phyloP scores from a whole-genome alignment of 1,284 basidiomycete genomes.

The Albatrellus sp. region DNA sequence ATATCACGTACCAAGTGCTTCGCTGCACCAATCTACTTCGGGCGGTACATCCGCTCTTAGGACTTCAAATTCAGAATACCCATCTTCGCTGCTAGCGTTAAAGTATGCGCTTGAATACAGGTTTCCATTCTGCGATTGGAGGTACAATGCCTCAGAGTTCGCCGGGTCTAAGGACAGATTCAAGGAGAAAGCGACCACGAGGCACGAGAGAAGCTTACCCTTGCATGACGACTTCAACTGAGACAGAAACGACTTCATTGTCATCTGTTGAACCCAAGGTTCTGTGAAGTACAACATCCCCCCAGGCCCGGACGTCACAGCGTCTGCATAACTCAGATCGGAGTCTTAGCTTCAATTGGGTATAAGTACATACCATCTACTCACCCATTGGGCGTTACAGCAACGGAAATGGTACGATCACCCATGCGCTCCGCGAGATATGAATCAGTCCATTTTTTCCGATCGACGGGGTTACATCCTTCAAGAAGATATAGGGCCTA shows the following conservation, averaged over 20 bases:
- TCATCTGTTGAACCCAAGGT: conserved; percentile 58
- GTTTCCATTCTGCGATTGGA: conserved; percentile 90
- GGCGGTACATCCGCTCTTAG: conserved; percentile 52
- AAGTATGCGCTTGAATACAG: conserved; percentile 44
- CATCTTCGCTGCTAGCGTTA: conserved; percentile 16
- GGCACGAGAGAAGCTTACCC: conserved; percentile 16
- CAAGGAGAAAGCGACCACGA: neutral
- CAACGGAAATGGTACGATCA: conserved; percentile 50
- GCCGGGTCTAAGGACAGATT: neutral
- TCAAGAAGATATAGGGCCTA: conserved; percentile 2
- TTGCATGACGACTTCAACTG: conserved; percentile 20
- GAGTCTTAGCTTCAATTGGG: neutral
- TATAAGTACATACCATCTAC: neutral
- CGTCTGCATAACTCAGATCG: conserved; percentile 60
- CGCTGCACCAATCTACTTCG: conserved; percentile 63
- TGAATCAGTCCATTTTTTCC: conserved; percentile 45
- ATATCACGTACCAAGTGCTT: conserved; percentile 54
- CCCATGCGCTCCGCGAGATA: conserved; percentile 50
- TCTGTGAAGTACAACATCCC: conserved; percentile 67
- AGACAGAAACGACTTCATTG: conserved; percentile 44
- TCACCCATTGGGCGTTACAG: conserved; percentile 77
- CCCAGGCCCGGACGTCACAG: conserved; percentile 46
- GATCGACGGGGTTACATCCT: conserved; percentile 31
- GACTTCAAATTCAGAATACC: conserved; percentile 46
- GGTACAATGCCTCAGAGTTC: conserved; percentile 45